Base-by-base conservation (phyloP, 805 yeast species). In the Saccharomyces cerevisiae region DNA sequence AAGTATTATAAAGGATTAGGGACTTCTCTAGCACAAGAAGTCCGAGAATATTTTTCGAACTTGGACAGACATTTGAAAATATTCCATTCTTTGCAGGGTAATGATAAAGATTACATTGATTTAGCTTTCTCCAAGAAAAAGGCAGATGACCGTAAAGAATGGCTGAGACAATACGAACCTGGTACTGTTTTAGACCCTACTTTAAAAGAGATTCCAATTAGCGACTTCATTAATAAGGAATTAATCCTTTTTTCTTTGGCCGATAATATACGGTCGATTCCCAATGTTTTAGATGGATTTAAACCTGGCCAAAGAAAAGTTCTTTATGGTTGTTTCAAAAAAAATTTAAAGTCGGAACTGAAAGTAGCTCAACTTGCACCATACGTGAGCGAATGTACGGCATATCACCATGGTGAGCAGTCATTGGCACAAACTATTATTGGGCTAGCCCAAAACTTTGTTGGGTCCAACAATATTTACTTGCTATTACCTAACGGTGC, bases 1-100 rank as follows among this genome's bases (percentile, higher is more conserved):
- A 94, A 94, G 79, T 94, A 94, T 76, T 94, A 89, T 75, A 94
- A 94, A 78, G 99, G 99, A 81, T 80, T 94, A 78, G 99, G 99
- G 82, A 90, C 99, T 3, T 92, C 98, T 0, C 79, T 84, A 1
- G 81, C 83, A 28, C 79, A 75, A 36, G 99, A 94, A 71, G 88
- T 87, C 57, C 82, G 94, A 60, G 94, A 88, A 66, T 94, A 94
- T 66, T 94, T 94, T 70, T 75, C 89, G 46, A 86, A 87, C 58
- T 76, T 94, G 31, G 96, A 87, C 61, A 83, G 77, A 58, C 99
- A 94, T 72, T 76, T 89, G 73, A 94, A 94, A 67, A 79, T 79
- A 29, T 94, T 94, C 69, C 90, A 88, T 67, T 79, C 89, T 6
- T 76, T 94, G 50, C 84, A 87, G 69, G 89, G 81, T 10, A 82